A percentile compares a stretch with the other conserved stretches of the same genome.
Evolutionary conservation across 768 basidiomycete genomes (phyloP).

Genomic region (Chalciporus pseudorubinellus): DNA sequence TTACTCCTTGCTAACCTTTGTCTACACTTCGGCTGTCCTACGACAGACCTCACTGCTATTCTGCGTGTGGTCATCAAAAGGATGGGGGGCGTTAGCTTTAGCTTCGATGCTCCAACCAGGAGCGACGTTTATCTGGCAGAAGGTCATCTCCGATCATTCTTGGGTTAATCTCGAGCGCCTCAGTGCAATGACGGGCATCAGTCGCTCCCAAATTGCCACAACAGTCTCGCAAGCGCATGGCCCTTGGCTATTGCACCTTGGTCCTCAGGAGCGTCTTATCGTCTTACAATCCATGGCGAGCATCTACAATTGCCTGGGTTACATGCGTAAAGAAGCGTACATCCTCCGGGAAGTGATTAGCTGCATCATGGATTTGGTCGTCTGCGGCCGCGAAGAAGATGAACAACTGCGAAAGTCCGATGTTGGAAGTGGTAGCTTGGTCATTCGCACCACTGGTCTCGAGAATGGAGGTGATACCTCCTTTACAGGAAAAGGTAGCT

Average conservation of each 20-base stretch:
- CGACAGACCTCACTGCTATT: slow-evolving; percentile 75
- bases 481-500: slow-evolving; percentile 42
- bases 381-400: slow-evolving; percentile 80
- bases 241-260: slow-evolving; percentile 83
- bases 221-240: slow-evolving; percentile 76
- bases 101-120: slow-evolving; percentile 70
- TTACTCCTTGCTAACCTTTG: slow-evolving; percentile 60
- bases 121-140: slow-evolving; percentile 56
- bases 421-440: slow-evolving; percentile 40
- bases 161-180: slow-evolving; percentile 62
- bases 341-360: slow-evolving; percentile 83
- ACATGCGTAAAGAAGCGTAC: slow-evolving; percentile 85
- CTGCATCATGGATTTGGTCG: slow-evolving; percentile 78
- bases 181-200: slow-evolving; percentile 64
- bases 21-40: slow-evolving; percentile 65
- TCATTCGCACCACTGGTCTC: slow-evolving; percentile 45
- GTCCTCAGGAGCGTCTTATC: slow-evolving; percentile 69
- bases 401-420: slow-evolving; percentile 43
- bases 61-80: slow-evolving; percentile 81
- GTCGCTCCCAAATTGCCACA: slow-evolving; percentile 62
- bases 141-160: slow-evolving; percentile 49
- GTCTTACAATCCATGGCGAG: slow-evolving; percentile 70
- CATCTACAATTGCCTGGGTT: slow-evolving; percentile 78
- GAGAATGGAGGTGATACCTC: slow-evolving; percentile 25
- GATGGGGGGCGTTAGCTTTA: slow-evolving; percentile 80